phyloP scores from a whole-genome alignment of 148 eudicot species.

The Diospyros lotus region DNA sequence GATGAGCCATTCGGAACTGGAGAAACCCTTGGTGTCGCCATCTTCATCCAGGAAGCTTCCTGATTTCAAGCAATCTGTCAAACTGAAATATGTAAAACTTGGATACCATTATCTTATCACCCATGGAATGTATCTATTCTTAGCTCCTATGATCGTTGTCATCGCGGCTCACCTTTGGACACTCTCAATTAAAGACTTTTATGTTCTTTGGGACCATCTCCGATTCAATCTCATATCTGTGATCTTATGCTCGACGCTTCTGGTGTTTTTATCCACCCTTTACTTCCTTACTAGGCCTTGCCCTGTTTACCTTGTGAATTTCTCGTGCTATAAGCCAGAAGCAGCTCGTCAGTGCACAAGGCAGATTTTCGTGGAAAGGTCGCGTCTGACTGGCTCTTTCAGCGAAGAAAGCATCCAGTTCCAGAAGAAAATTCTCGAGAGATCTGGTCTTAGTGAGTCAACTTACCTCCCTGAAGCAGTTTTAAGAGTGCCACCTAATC shows the following conservation, averaged over 20 bases:
- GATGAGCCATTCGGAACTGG: slow-evolving; percentile 33
- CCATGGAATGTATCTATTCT: slow-evolving; percentile 46
- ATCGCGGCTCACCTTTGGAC: slow-evolving; percentile 46
- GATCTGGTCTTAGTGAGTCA: slow-evolving; percentile 48
- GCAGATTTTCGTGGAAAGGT: slow-evolving; percentile 50
- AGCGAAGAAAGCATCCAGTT: slow-evolving; percentile 34
- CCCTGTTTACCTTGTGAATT: slow-evolving; percentile 53
- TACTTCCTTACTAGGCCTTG: slow-evolving; percentile 51
- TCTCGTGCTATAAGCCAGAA: slow-evolving; percentile 54
- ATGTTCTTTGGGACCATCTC: slow-evolving; percentile 43
- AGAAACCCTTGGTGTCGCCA: slow-evolving; percentile 21
- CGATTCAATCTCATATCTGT: slow-evolving; percentile 43
- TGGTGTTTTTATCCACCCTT: slow-evolving; percentile 44
- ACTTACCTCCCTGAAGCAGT: slow-evolving; percentile 56
- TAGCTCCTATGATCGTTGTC: slow-evolving; percentile 33
- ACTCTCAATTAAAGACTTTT: slow-evolving; percentile 33
- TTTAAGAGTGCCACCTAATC: slow-evolving; percentile 43
- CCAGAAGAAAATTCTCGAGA: slow-evolving; percentile 45
- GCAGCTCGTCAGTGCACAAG: slow-evolving; percentile 41
- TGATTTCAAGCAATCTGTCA: slow-evolving; percentile 44
- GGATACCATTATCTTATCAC: slow-evolving; percentile 55
- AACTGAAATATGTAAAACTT: slow-evolving; percentile 53
- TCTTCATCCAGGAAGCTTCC: slow-evolving; percentile 41
- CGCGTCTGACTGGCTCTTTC: slow-evolving; percentile 30
- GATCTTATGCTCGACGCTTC: slow-evolving; percentile 34